Conservation (phyloP, 352 stramenopile species). For the Globisporangium polare region DNA sequence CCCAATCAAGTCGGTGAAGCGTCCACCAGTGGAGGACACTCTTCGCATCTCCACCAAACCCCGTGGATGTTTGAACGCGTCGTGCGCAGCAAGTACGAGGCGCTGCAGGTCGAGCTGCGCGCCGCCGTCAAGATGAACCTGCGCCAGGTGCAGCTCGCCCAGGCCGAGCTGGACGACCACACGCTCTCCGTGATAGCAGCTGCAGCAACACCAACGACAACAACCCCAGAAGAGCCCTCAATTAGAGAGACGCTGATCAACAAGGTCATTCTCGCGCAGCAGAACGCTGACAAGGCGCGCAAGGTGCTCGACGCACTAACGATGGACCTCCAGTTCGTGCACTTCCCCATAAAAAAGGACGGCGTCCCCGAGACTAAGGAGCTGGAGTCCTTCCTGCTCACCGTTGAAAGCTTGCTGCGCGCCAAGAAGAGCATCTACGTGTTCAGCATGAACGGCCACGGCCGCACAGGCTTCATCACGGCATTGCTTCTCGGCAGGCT, state of each 20-base stretch:
- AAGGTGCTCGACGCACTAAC: slow-evolving; percentile 28
- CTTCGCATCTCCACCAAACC: slow-evolving; percentile 2
- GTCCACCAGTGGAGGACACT: slow-evolving; percentile 1
- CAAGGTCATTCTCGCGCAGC: slow-evolving; percentile 43
- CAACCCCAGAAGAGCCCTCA: slow-evolving; percentile 3
- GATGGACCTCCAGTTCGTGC: slow-evolving; percentile 46
- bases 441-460: slow-evolving; percentile 69
- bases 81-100: slow-evolving; percentile 42
- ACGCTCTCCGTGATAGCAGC: not conserved
- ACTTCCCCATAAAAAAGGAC: slow-evolving; percentile 53
- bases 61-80: slow-evolving; percentile 50
- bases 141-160: slow-evolving; percentile 39
- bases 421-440: slow-evolving; percentile 58
- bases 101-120: slow-evolving; percentile 33
- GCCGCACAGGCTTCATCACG: slow-evolving; percentile 61
- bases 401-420: slow-evolving; percentile 49
- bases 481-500: slow-evolving; percentile 66
- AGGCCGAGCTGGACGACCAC: slow-evolving; percentile 24
- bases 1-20: not conserved
- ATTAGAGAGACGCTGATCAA: slow-evolving; percentile 32
- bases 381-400: slow-evolving; percentile 27
- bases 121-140: slow-evolving; percentile 32
- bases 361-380: slow-evolving; percentile 17
- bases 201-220: not conserved
- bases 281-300: slow-evolving; percentile 37